A percentile compares a stretch with the other conserved stretches of the same genome.
phyloP scores from a whole-genome alignment of 2,329 filamentous ascomycete genomes.

The Sarocladiaceae sp. region DNA sequence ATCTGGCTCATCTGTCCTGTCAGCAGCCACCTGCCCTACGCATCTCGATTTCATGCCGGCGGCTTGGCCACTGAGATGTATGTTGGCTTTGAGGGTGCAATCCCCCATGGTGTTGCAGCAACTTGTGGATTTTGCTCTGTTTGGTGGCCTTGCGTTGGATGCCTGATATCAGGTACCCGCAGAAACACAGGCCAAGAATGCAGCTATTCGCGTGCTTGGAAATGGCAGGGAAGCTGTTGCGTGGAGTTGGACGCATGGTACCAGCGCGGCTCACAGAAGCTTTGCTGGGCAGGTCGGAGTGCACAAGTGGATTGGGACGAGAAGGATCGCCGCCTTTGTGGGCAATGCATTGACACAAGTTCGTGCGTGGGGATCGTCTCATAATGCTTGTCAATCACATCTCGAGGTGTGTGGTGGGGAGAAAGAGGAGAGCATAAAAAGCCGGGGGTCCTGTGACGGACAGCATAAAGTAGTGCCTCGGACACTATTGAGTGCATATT shows the following conservation, averaged over 20 bases:
- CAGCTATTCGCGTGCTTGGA: background rate
- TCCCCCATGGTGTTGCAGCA: background rate
- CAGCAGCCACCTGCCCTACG: background rate
- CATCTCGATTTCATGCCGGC: background rate
- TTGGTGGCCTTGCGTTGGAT: no score
- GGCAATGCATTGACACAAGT: background rate
- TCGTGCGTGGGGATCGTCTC: background rate
- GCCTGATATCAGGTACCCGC: constrained; percentile 1
- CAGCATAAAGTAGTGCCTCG: background rate
- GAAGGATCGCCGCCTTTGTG: background rate
- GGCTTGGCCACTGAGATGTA: background rate
- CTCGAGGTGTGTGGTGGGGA: background rate
- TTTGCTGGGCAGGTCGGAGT: no score
- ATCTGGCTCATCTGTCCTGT: background rate
- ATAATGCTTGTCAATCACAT: background rate
- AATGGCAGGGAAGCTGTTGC: background rate
- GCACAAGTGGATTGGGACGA: no score
- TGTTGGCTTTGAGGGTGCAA: background rate
- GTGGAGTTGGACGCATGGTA: background rate
- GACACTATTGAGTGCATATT: background rate
- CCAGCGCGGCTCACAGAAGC: background rate
- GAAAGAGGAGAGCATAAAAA: background rate
- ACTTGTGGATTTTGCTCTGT: background rate
- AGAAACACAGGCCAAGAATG: background rate
- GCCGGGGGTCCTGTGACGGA: background rate